phyloP scores from a whole-genome alignment of 177 flowering plant genomes.

The Telopea speciosissima region DNA sequence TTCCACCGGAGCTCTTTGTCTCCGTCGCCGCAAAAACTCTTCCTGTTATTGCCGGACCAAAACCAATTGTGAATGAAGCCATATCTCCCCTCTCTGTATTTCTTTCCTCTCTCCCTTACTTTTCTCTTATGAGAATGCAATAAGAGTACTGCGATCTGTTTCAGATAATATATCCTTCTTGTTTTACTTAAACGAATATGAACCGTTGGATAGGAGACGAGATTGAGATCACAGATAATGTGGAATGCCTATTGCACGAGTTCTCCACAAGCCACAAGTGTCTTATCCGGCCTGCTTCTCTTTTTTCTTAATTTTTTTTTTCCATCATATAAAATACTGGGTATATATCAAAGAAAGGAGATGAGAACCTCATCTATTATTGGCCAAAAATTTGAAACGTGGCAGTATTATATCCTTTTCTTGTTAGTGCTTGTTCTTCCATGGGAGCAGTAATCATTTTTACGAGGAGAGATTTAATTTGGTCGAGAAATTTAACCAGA shows the following conservation, averaged over 20 bases:
- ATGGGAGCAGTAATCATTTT: too few species aligned
- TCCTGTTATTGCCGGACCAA: constrained; percentile 25
- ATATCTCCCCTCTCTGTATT: constrained; percentile 16
- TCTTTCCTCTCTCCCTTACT: background rate
- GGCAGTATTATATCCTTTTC: constrained; percentile 1
- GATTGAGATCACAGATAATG: background rate
- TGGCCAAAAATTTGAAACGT: constrained; percentile 9
- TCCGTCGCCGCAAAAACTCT: constrained; percentile 54
- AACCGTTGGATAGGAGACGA: background rate
- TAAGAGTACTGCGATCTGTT: background rate
- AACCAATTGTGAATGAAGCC: constrained; percentile 39
- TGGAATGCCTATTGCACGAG: constrained; percentile 27
- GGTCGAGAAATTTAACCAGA: too few species aligned
- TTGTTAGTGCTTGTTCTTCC: background rate
- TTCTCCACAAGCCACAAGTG: constrained; percentile 65
- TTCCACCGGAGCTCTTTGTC: constrained; percentile 34
- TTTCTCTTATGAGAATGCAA: background rate
- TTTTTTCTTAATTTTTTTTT: background rate
- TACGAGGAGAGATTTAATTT: too few species aligned
- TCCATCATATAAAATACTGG: too few species aligned
- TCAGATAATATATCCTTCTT: background rate
- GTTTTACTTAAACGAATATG: background rate
- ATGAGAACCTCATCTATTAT: background rate
- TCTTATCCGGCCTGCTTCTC: constrained; percentile 38
- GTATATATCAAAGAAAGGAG: background rate